Base-by-base conservation (phyloP, 164 flowering plant species). In the Nymphaea thermarum region DNA sequence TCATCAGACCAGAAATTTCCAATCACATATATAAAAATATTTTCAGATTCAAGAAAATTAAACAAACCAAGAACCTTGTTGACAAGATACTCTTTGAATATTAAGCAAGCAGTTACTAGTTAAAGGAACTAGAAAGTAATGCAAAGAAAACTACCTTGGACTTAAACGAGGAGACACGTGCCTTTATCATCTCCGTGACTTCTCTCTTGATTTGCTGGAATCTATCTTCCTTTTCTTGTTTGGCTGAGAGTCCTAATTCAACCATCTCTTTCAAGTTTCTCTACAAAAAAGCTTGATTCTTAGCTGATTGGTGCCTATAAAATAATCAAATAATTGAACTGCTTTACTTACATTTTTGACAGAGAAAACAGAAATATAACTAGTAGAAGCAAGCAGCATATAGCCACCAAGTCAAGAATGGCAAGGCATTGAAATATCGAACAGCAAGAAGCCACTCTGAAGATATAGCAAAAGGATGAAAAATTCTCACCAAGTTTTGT, bases 121-220 rank as follows among this genome's bases (percentile, higher is more conserved):
- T 3, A 47, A 47, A 47, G 12, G 55, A 47, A 47, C 55, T 5
- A 51, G 12, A 51, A 51, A 8, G 8, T 51, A 8, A 51, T 51
- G 57, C 5, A 3, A 10, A 62, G 12, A 63, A 65, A 25, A 69
- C 43, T 69, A 94, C 98, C 92, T 87, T 85, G 63, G 82, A 70
- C 76, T 82, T 86, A 42, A 82, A 43, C 62, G 80, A 70, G 12
- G 85, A 76, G 42, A 68, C 71, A 44, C 77, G 83, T 17, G 67
- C 66, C 71, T 71, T 84, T 66, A 95, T 82, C 96, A 92, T 88
- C 71, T 87, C 98, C 64, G 73, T 73, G 65, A 90, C 90, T 75
- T 95, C 99, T 67, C 79, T 87, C 71, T 95, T 95, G 67, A 82
- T 84, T 68, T 83, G 88, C 71, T 85, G 96, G 71, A 92, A 81